Base-by-base conservation (phyloP, 192 early-diverging fungal species). In the Gonapodya prolifera region DNA sequence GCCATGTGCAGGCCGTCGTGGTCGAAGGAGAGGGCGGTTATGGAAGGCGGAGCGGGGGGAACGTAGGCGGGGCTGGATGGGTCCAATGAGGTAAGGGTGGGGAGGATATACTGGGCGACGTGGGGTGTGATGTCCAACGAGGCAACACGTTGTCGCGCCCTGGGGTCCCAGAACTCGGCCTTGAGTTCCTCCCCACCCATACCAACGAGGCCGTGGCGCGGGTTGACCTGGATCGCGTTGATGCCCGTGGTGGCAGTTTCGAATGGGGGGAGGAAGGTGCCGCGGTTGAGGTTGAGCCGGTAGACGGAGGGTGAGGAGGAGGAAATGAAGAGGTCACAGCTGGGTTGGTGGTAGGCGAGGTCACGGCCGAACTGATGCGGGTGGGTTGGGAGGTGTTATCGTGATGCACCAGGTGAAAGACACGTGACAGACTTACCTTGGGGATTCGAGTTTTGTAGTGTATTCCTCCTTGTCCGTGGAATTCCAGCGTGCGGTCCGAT, bases 101-200 rank as follows among this genome's bases (percentile, higher is more conserved):
- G n/a, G n/a, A n/a, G n/a, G n/a, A n/a, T n/a, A n/a, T n/a, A n/a
- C n/a, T n/a, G n/a, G 31, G 84, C 32, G 0, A 92, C 78, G 13
- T 83, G 83, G 2, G 89, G 86, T 35, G 85, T 78, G 16, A 93
- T 77, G 1, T 96, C 95, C 61, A 98, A 88, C 2, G 91, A 81
- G 2, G 88, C 91, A 34, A 87, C 79, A 1, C 90, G 77, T 16
- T 90, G 87, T 75, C 94, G 87, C 36, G 81, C 77, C 1, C 70
- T 77, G 30, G 96, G 93, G 84, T 99, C 94, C 96, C 96, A 99
- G 79, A 99, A 96, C 86, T 98, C 96, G 28, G 96, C 87, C 0
- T 86, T 81, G 31, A 95, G 96, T 82, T 94, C 87, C 78, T 92
- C 89, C 1, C 93, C 91, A 35, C 97, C 97, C 74, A 95, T 92